A percentile compares a stretch with the other conserved stretches of the same genome.
Evolutionary conservation across 2,329 filamentous ascomycete species (phyloP).

Genomic region (Curvularia verruculosa): DNA sequence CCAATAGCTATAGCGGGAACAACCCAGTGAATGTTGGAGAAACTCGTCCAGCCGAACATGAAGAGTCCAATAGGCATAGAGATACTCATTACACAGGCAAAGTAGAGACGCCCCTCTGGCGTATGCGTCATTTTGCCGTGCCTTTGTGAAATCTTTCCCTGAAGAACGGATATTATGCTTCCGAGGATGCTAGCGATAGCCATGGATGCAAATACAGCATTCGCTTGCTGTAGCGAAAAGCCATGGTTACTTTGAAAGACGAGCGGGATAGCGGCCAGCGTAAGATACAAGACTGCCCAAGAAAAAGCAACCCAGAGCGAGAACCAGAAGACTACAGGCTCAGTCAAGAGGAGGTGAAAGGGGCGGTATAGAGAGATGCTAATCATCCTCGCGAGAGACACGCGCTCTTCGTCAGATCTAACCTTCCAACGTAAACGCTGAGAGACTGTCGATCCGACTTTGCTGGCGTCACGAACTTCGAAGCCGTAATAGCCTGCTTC

Average conservation of each 20-base stretch:
- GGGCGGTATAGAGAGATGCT: constrained; percentile 75
- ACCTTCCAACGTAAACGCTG: constrained; percentile 79
- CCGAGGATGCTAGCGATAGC: constrained; percentile 69
- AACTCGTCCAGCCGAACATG: constrained; percentile 77
- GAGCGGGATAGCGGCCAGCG: constrained; percentile 79
- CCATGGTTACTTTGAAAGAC: constrained; percentile 72
- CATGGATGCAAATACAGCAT: constrained; percentile 76
- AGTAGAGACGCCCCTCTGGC: constrained; percentile 83
- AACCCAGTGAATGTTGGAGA: constrained; percentile 70
- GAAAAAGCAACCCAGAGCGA: constrained; percentile 88
- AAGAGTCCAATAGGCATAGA: constrained; percentile 82
- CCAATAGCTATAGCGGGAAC: constrained; percentile 72
- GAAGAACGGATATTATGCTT: constrained; percentile 71
- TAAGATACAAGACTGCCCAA: constrained; percentile 88
- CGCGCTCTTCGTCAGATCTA: constrained; percentile 76
- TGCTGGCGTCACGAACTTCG: constrained; percentile 48
- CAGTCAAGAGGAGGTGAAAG: constrained; percentile 76
- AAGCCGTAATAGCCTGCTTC: constrained; percentile 64
- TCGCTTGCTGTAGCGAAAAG: constrained; percentile 71
- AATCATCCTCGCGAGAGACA: constrained; percentile 72
- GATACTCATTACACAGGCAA: constrained; percentile 75
- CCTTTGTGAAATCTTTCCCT: constrained; percentile 68
- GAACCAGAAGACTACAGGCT: constrained; percentile 84
- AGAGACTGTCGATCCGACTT: constrained; percentile 38
- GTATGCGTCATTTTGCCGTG: constrained; percentile 47